Conservation (phyloP, 176 grass and related monocot species). For the Musa acuminata region DNA sequence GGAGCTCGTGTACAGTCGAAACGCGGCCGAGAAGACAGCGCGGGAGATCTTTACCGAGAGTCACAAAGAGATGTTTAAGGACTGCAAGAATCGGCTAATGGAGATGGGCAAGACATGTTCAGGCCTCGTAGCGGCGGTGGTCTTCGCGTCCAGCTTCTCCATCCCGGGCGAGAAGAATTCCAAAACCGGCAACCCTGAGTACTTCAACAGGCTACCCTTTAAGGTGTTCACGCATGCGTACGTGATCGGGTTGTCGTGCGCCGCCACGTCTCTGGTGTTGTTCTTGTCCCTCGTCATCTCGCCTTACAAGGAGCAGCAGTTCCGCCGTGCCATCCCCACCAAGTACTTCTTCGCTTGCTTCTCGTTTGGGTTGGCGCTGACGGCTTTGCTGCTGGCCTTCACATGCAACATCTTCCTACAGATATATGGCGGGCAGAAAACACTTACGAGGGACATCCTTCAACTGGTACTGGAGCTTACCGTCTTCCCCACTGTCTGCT, state of each 20-base stretch:
- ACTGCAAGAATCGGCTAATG: neutral
- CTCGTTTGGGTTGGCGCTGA: conserved; percentile 16
- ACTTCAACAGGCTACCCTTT: conserved; percentile 20
- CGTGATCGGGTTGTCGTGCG: conserved; percentile 19
- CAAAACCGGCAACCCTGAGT: conserved; percentile 7
- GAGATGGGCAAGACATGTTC: conserved; percentile 23
- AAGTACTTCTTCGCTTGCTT: conserved; percentile 17
- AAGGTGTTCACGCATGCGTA: conserved; percentile 26
- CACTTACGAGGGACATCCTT: neutral
- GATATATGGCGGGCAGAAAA: conserved; percentile 19
- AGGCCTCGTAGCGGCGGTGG: conserved; percentile 25
- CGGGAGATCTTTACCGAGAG: conserved; percentile 19
- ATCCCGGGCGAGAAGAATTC: conserved; percentile 29
- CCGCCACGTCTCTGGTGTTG: conserved; percentile 17
- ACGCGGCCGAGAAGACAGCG: conserved; percentile 12
- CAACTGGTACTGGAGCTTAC: conserved; percentile 21
- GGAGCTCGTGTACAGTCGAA: conserved; percentile 6
- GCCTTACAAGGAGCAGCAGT: conserved; percentile 23
- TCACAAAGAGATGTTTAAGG: neutral
- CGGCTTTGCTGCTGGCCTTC: conserved; percentile 11
- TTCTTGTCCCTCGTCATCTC: conserved; percentile 26
- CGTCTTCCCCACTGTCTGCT: conserved; percentile 11
- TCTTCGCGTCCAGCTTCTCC: conserved; percentile 34
- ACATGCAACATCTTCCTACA: conserved; percentile 20
- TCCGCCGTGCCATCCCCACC: conserved; percentile 13